phyloP scores from a whole-genome alignment of 768 basidiomycete species.

The Mycena sanguinolenta region DNA sequence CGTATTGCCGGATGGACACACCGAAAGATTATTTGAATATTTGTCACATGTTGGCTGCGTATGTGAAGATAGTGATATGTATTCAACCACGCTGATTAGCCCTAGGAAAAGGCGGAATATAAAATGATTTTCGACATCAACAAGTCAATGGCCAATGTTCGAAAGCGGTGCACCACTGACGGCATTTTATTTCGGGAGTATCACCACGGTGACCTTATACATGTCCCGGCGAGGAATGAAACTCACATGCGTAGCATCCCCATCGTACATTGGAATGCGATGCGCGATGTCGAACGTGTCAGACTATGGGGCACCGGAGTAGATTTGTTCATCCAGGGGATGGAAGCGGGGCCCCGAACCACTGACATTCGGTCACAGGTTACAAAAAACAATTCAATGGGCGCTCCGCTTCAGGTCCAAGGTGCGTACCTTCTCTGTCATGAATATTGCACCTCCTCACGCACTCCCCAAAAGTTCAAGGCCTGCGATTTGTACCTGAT shows the following conservation, averaged over 20 bases:
- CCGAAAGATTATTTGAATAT: no score
- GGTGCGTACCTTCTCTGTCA: not conserved
- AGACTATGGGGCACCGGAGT: not conserved
- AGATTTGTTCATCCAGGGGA: not conserved
- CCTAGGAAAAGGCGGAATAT: not conserved
- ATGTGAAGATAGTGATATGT: no score
- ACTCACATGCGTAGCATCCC: not conserved
- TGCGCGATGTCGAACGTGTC: not conserved
- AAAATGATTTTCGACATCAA: not conserved
- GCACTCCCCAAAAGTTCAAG: not conserved
- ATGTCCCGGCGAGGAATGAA: not conserved
- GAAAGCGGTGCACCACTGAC: not conserved
- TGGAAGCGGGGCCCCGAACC: not conserved
- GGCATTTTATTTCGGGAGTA: not conserved
- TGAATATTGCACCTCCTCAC: not conserved
- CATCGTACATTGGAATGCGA: not conserved
- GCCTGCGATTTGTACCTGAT: not conserved
- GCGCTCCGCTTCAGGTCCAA: not conserved
- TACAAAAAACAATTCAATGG: not conserved
- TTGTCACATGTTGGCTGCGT: no score
- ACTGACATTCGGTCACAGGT: not conserved
- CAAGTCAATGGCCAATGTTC: constrained; percentile 1
- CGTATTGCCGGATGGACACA: no score
- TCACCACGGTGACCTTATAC: not conserved
- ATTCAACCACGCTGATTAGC: not conserved